Percentiles rank a stretch among this genome's conserved stretches.
Evolutionary conservation across 2,329 filamentous ascomycete genomes (phyloP).

Genomic region (Fusarium sp.): DNA sequence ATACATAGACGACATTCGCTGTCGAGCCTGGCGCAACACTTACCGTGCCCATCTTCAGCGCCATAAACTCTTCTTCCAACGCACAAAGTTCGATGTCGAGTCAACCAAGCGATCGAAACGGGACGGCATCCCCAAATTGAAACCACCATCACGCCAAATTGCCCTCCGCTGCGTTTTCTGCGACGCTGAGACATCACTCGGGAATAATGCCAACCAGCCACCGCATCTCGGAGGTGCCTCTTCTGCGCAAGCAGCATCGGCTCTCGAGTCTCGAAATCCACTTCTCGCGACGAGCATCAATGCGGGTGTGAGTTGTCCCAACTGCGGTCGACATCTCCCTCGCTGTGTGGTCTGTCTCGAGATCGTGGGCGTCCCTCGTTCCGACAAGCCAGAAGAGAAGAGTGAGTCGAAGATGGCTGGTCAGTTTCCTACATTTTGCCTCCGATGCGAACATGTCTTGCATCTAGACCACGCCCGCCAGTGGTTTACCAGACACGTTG

Average conservation of each 20-base stretch:
- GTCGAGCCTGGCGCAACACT: slow-evolving; percentile 74
- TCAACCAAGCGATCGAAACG: slow-evolving; percentile 75
- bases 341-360: slow-evolving; percentile 74
- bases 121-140: slow-evolving; percentile 56
- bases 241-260: slow-evolving; percentile 32
- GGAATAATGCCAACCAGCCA: slow-evolving; percentile 45
- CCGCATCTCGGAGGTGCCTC: slow-evolving; percentile 14
- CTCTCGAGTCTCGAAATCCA: slow-evolving; percentile 58
- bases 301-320: slow-evolving; percentile 70
- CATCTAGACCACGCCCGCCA: slow-evolving; percentile 72
- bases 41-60: slow-evolving; percentile 77
- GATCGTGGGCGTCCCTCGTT: slow-evolving; percentile 70
- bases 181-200: slow-evolving; percentile 65
- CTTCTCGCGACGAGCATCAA: slow-evolving; percentile 65
- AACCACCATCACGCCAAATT: slow-evolving; percentile 71
- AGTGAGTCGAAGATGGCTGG: slow-evolving; percentile 60
- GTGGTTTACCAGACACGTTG: slow-evolving; percentile 71
- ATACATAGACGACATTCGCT: slow-evolving; percentile 80
- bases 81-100: slow-evolving; percentile 80
- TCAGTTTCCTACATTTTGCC: slow-evolving; percentile 73
- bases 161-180: slow-evolving; percentile 81
- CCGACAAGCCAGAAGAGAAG: slow-evolving; percentile 63
- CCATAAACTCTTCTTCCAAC: slow-evolving; percentile 76
- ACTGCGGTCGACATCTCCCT: slow-evolving; percentile 71
- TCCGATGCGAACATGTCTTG: slow-evolving; percentile 72